These are phyloP conservation scores for Fusarium agapanthi DNA, from an alignment of 2,329 filamentous ascomycete species.

Conservation along the genomic window DNA sequence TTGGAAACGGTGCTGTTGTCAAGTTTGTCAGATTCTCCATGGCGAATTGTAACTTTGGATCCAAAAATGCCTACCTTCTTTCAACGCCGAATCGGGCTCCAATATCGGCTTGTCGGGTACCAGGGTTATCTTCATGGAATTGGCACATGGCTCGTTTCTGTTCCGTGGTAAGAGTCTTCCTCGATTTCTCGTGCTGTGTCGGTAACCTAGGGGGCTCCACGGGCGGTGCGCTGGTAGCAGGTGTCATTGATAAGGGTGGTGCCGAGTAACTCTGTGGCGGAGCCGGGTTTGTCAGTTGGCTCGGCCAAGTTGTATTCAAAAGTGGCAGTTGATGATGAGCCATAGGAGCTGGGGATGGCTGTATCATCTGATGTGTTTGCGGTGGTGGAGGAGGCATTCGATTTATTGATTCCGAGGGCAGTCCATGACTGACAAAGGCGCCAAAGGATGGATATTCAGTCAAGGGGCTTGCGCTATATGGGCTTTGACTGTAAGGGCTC, in stretches of 20 bases:
- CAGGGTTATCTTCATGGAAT: constrained; percentile 90
- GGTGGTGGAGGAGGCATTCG: constrained; percentile 66
- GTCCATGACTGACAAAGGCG: constrained; percentile 62
- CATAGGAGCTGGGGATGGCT: constrained; percentile 52
- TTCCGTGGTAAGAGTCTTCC: constrained; percentile 89
- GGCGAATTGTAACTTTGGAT: background rate
- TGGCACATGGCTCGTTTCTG: constrained; percentile 94
- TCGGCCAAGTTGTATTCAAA: constrained; percentile 81
- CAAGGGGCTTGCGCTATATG: constrained; percentile 60
- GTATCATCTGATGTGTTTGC: constrained; percentile 46
- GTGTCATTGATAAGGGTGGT: constrained; percentile 66
- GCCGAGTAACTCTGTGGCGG: constrained; percentile 63
- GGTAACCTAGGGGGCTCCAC: constrained; percentile 42
- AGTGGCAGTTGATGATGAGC: constrained; percentile 71
- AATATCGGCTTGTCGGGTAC: constrained; percentile 94
- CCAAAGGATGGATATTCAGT: constrained; percentile 70
- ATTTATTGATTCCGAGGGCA: constrained; percentile 60
- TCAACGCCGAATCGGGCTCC: constrained; percentile 95
- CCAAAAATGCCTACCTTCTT: constrained; percentile 75
- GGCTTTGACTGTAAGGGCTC: constrained; percentile 71
- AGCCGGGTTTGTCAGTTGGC: constrained; percentile 78
- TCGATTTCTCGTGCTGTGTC: constrained; percentile 66
- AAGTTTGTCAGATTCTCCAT: constrained; percentile 42
- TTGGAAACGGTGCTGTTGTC: constrained; percentile 91
- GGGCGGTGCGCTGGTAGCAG: constrained; percentile 61